Conservation (phyloP, 257 asterid genomes). For the Paulownia fortunei region DNA sequence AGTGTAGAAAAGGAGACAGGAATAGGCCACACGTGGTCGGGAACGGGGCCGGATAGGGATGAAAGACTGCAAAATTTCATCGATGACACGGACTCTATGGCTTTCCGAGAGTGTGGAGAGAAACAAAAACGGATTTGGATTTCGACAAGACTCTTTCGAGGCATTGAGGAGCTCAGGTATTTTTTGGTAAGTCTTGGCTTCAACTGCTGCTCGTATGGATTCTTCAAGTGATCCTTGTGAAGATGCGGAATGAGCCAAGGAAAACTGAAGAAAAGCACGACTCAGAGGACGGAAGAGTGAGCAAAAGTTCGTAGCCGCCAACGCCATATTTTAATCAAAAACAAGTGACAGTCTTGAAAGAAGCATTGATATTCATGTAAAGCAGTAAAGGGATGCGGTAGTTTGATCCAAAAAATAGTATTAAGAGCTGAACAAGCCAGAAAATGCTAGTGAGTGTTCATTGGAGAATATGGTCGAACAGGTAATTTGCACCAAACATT, state of each 20-base stretch:
- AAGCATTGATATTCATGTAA: not conserved
- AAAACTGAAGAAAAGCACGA: conserved; percentile 28
- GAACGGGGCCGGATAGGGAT: conserved; percentile 67
- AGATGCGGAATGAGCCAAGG: conserved; percentile 38
- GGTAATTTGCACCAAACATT: not conserved
- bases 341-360: not conserved
- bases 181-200: conserved; percentile 53
- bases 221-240: conserved; percentile 47
- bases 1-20: conserved; percentile 63
- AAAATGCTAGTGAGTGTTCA: not conserved
- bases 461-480: conserved; percentile 42
- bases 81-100: conserved; percentile 45
- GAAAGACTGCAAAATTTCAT: conserved; percentile 66
- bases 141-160: conserved; percentile 33
- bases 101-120: conserved; percentile 52
- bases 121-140: conserved; percentile 70
- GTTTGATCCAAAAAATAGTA: not conserved
- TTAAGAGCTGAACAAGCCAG: not conserved
- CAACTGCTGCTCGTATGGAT: conserved; percentile 57
- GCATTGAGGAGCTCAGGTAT: conserved; percentile 63
- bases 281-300: conserved; percentile 16
- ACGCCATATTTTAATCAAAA: conserved; percentile 15
- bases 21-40: conserved; percentile 53
- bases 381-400: not conserved
- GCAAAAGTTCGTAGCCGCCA: not conserved